Percentiles rank a stretch among this genome's conserved stretches.
Evolutionary conservation across 495 filamentous ascomycete species (phyloP).

Genomic region (Daldinia loculata): DNA sequence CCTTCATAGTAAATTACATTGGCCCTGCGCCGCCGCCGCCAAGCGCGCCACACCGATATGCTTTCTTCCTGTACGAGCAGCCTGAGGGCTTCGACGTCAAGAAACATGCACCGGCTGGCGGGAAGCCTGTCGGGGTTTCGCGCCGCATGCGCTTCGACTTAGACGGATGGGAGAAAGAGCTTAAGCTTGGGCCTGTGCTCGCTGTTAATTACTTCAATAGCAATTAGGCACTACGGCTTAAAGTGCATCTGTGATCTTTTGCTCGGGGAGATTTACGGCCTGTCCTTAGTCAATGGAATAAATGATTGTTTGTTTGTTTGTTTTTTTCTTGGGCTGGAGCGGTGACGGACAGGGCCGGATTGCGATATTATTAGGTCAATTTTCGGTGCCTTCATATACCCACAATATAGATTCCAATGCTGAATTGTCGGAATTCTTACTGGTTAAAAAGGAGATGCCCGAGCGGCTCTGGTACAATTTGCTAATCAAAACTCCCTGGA

Average conservation of each 20-base stretch:
- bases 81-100: constrained; percentile 57
- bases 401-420: constrained; percentile 7
- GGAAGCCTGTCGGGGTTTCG: constrained; percentile 49
- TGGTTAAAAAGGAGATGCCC: not conserved
- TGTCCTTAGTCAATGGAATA: not conserved
- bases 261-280: not conserved
- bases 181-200: constrained; percentile 57
- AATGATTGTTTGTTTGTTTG: not conserved
- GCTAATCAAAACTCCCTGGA: constrained; percentile 2
- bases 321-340: not conserved
- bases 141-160: constrained; percentile 61
- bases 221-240: constrained; percentile 12
- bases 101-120: constrained; percentile 52
- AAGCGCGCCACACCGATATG: constrained; percentile 64
- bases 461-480: not conserved
- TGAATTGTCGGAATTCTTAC: constrained; percentile 5
- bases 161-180: constrained; percentile 58
- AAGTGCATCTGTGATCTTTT: not conserved
- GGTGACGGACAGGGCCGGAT: constrained; percentile 6
- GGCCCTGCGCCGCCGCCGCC: constrained; percentile 60
- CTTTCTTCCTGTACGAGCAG: constrained; percentile 67
- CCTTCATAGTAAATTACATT: constrained; percentile 56
- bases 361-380: constrained; percentile 9
- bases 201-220: constrained; percentile 64
- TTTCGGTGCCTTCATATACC: constrained; percentile 1